These are phyloP conservation scores for Alternaria sp. DNA, from an alignment of 2,329 filamentous ascomycete genomes.

Conservation along the genomic window DNA sequence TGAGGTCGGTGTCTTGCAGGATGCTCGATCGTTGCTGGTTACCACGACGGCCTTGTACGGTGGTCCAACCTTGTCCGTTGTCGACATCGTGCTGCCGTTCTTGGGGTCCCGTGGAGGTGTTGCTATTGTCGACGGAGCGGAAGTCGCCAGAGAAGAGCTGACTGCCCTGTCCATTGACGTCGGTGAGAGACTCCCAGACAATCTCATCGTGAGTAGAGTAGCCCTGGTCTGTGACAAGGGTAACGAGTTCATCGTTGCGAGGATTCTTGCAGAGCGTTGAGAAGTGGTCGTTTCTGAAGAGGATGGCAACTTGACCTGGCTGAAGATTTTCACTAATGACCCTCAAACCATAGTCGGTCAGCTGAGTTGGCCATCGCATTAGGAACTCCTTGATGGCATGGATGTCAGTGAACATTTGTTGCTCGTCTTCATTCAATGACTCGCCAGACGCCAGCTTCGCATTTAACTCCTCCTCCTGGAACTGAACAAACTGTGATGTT, in stretches of 20 bases:
- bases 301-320: constrained; percentile 83
- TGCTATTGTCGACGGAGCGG: constrained; percentile 73
- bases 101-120: constrained; percentile 31
- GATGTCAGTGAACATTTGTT: constrained; percentile 83
- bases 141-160: constrained; percentile 94
- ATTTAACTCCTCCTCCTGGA: constrained; percentile 88
- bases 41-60: constrained; percentile 56
- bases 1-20: constrained; percentile 27
- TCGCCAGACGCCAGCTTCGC: constrained; percentile 70
- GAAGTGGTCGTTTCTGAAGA: constrained; percentile 98
- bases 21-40: constrained; percentile 34
- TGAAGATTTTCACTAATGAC: constrained; percentile 74
- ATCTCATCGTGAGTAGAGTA: constrained; percentile 89
- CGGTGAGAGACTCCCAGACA: constrained; percentile 92
- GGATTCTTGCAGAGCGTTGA: constrained; percentile 92
- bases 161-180: constrained; percentile 82
- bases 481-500: constrained; percentile 87
- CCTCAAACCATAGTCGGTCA: constrained; percentile 82
- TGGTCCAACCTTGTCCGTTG: constrained; percentile 64
- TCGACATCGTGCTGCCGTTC: constrained; percentile 42
- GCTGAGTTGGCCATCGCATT: constrained; percentile 80
- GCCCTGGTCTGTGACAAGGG: constrained; percentile 90
- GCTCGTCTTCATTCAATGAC: constrained; percentile 75
- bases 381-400: constrained; percentile 84
- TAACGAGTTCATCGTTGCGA: constrained; percentile 75